Conservation (phyloP, 2,329 filamentous ascomycete genomes). For the Verticillium albo-atrum region DNA sequence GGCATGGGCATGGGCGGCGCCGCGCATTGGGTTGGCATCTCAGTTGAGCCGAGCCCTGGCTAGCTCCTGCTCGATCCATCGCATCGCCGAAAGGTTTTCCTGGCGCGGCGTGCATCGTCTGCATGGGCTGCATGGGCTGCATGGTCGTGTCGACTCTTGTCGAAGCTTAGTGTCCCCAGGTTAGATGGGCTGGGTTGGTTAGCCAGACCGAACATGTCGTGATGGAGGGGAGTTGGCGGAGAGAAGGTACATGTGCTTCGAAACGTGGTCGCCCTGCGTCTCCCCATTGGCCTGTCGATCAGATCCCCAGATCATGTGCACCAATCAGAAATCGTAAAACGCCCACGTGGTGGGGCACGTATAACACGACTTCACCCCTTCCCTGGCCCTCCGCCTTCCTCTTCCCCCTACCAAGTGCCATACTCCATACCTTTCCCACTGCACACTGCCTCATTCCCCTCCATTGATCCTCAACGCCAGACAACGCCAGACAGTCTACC, state of each 20-base stretch:
- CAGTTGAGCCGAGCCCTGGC: background rate
- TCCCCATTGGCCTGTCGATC: background rate
- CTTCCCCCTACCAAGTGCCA: no score
- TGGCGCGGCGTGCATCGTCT: background rate
- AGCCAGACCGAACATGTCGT: no score
- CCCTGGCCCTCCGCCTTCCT: no score
- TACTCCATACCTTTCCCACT: no score
- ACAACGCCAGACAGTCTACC: background rate
- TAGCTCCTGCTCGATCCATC: background rate
- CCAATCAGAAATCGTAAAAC: background rate
- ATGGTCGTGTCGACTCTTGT: no score
- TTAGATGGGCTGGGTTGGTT: background rate
- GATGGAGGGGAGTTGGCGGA: background rate
- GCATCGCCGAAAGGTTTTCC: background rate
- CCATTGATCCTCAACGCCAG: background rate
- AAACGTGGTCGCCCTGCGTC: background rate
- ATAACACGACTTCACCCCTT: background rate
- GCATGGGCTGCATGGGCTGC: no score
- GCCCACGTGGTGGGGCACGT: background rate
- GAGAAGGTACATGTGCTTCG: background rate
- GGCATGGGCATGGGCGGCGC: background rate
- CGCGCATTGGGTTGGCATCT: background rate
- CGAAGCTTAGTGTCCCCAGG: background rate
- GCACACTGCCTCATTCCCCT: background rate
- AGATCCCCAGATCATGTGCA: background rate